Conservation (phyloP, 208 protist species). For the Acanthamoeba healyi region DNA sequence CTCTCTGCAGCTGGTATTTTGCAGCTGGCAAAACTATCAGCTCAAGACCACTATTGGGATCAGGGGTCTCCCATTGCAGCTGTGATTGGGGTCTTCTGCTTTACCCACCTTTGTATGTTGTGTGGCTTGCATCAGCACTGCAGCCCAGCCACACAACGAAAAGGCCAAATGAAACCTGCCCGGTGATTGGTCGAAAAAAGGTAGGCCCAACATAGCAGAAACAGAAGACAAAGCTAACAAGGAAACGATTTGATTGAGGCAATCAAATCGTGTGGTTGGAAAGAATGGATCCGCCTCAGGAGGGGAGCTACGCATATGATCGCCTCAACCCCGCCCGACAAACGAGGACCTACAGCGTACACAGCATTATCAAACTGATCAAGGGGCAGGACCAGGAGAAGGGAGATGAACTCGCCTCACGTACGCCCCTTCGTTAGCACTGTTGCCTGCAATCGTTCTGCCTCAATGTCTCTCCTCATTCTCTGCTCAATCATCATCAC, state of each 20-base stretch:
- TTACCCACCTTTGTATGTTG: too few species aligned
- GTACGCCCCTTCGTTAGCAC: not conserved
- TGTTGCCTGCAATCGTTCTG: not conserved
- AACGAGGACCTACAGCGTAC: conserved; percentile 47
- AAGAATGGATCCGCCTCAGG: conserved; percentile 12
- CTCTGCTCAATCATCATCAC: not conserved
- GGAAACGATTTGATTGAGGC: too few species aligned
- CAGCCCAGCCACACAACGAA: too few species aligned
- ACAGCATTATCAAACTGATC: conserved; percentile 67
- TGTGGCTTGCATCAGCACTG: too few species aligned
- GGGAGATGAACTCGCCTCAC: conserved; percentile 58
- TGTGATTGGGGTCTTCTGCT: too few species aligned
- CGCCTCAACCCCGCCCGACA: not conserved
- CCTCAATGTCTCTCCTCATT: not conserved
- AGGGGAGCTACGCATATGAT: not conserved
- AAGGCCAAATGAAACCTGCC: not conserved
- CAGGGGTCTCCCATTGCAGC: too few species aligned
- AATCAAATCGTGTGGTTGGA: too few species aligned
- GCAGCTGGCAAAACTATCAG: too few species aligned
- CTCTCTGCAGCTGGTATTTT: too few species aligned
- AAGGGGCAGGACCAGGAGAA: conserved; percentile 60
- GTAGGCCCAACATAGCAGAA: too few species aligned
- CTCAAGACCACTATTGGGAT: too few species aligned
- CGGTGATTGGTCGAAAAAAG: not conserved
- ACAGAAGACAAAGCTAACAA: not conserved